Base-by-base conservation (phyloP, 192 early-diverging fungal genomes). In the Geranomyces michiganensis region DNA sequence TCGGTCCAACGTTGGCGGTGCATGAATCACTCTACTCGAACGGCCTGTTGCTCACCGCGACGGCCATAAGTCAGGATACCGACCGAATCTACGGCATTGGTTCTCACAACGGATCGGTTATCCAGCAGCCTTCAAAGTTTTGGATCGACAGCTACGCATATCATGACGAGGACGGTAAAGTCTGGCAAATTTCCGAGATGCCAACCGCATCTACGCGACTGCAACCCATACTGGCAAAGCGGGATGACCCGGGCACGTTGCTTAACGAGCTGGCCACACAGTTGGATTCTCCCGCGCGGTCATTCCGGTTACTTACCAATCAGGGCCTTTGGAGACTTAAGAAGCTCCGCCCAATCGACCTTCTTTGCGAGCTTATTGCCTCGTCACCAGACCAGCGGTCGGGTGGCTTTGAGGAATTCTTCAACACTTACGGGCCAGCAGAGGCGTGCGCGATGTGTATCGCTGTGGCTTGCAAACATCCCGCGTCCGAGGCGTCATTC, bases 401-500 rank as follows among this genome's bases (percentile, higher is more conserved):
- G 21, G 58, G 58, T 22, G 30, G 30, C 12, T 67, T 65, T 71
- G 53, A 65, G 58, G 76, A 78, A 41, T 89, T 90, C 72, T 75
- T 89, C 22, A 68, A 73, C 44, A 79, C 73, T 6, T 95, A 87
- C 67, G 88, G 88, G 0, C 70, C 79, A 12, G 80, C 82, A 33
- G 89, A 95, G 74, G 79, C 89, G 17, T 95, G 93, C 67, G 92
- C 93, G 36, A 94, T 97, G 93, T 92, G 90, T 72, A 80, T 94
- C 5, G 86, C 88, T 0, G 85, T 96, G 60, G 77, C 90, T 55
- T 90, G 89, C 59, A 72, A 74, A 33, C 79, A 78, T 56, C 59
- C 67, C 14, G 55, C 47, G 19, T 61, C 47, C 31, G 68, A 70
- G 1, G 6, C 59, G 21, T 7, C 27, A 0, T 44, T 41, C 49